Conservation (phyloP, 352 stramenopile species). For the Bremia lactucae region DNA sequence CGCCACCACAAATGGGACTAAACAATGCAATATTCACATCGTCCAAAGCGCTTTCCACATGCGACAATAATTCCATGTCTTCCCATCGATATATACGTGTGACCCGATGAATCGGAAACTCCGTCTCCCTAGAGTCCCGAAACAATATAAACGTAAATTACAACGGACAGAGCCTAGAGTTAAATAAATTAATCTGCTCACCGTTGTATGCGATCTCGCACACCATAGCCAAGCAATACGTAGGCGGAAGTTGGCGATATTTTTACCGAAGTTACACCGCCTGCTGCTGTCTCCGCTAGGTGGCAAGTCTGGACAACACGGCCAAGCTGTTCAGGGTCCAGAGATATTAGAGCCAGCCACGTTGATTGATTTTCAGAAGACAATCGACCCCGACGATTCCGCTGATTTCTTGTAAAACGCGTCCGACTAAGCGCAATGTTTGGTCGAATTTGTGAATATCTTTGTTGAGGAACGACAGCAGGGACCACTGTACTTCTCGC, state of each 20-base stretch:
- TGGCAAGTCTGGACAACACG: slow-evolving; percentile 75
- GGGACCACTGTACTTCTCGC: slow-evolving; percentile 15
- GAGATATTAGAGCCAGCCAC: slow-evolving; percentile 74
- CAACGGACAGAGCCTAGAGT: neutral
- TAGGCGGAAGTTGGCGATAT: slow-evolving; percentile 81
- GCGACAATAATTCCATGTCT: slow-evolving; percentile 80
- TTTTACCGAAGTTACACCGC: slow-evolving; percentile 85
- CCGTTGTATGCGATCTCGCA: slow-evolving; percentile 77
- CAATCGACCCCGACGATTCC: slow-evolving; percentile 54
- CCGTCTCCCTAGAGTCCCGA: slow-evolving; percentile 47
- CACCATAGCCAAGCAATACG: slow-evolving; percentile 76
- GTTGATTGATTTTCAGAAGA: slow-evolving; percentile 79
- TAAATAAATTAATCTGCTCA: slow-evolving; percentile 10
- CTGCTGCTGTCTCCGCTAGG: slow-evolving; percentile 64
- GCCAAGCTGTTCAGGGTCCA: slow-evolving; percentile 68
- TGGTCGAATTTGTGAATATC: slow-evolving; percentile 73
- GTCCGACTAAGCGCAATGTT: slow-evolving; percentile 79
- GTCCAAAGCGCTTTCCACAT: slow-evolving; percentile 86
- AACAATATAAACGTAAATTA: neutral
- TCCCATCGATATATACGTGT: slow-evolving; percentile 84
- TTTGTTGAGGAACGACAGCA: slow-evolving; percentile 32
- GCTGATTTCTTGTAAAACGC: slow-evolving; percentile 63
- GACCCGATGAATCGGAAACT: slow-evolving; percentile 77
- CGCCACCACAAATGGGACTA: slow-evolving; percentile 91
- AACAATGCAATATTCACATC: slow-evolving; percentile 99